Evolutionary conservation across 768 basidiomycete species (phyloP).

Genomic region (Podaxis sp.): DNA sequence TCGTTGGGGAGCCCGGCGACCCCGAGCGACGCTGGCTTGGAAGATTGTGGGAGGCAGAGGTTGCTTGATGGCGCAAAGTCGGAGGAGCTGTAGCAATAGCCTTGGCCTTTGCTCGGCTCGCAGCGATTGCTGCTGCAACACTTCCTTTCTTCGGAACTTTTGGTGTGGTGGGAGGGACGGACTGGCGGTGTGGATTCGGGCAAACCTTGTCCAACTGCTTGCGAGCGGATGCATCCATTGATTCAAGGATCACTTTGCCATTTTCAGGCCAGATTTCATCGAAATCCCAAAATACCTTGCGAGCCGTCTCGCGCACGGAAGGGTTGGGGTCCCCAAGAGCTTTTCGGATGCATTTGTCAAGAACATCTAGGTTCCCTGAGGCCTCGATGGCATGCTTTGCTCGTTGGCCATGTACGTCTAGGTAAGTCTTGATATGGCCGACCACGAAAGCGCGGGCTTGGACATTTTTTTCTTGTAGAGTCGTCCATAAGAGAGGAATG

Average conservation of each 20-base stretch:
- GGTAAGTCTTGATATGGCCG: conserved; percentile 67
- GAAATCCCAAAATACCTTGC: conserved; percentile 78
- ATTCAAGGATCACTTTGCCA: conserved; percentile 57
- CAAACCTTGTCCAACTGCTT: conserved; percentile 88
- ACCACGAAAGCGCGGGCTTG: conserved; percentile 67
- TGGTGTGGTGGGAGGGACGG: conserved; percentile 44
- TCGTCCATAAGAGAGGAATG: conserved; percentile 63
- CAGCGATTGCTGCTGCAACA: conserved; percentile 83
- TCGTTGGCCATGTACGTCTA: conserved; percentile 68
- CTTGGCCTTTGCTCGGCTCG: conserved; percentile 84
- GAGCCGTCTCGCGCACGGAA: conserved; percentile 66
- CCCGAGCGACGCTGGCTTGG: conserved; percentile 37
- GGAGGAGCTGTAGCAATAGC: conserved; percentile 81
- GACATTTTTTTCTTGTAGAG: conserved; percentile 75
- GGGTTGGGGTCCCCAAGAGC: conserved; percentile 77
- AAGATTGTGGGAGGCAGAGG: conserved; percentile 59
- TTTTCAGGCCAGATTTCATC: conserved; percentile 70
- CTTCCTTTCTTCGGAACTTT: conserved; percentile 71
- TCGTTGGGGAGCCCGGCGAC: conserved; percentile 32
- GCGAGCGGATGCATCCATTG: conserved; percentile 61
- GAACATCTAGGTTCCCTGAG: conserved; percentile 57
- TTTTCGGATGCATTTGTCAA: conserved; percentile 74
- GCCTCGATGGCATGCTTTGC: conserved; percentile 65
- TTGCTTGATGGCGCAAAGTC: conserved; percentile 75
- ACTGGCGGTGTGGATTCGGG: conserved; percentile 49